Conservation (phyloP, 306 rosid genomes). For the Castanopsis chinensis region DNA sequence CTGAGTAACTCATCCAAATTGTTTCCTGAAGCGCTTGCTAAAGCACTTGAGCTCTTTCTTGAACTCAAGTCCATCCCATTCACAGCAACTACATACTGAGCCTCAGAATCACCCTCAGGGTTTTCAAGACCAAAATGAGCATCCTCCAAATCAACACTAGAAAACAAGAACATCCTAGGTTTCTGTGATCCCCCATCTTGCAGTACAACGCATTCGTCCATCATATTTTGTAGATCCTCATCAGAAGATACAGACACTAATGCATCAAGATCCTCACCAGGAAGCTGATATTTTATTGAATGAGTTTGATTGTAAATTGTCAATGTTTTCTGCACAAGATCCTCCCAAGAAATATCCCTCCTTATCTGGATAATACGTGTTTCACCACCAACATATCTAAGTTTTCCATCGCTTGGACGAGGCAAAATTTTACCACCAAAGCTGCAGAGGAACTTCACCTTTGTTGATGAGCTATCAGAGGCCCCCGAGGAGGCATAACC, state of each 20-base stretch:
- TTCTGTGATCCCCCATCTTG: constrained; percentile 56
- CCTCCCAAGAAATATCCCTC: constrained; percentile 63
- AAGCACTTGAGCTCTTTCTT: constrained; percentile 54
- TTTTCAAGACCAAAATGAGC: constrained; percentile 54
- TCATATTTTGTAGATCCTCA: constrained; percentile 87
- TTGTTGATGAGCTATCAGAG: constrained; percentile 50
- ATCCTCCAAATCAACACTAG: constrained; percentile 68
- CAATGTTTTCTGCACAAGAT: constrained; percentile 62
- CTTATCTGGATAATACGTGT: constrained; percentile 67
- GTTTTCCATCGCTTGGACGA: constrained; percentile 82
- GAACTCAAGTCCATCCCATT: constrained; percentile 72
- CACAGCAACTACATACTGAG: constrained; percentile 76
- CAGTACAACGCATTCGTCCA: constrained; percentile 71
- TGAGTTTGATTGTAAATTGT: constrained; percentile 51
- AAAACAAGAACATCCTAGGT: constrained; percentile 75
- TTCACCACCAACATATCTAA: constrained; percentile 90
- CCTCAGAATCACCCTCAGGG: constrained; percentile 68
- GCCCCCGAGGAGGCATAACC: constrained; percentile 50
- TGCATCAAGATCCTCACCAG: constrained; percentile 95
- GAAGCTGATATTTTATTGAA: constrained; percentile 82
- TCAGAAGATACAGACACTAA: constrained; percentile 82
- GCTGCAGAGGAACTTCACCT: constrained; percentile 79
- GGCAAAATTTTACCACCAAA: constrained; percentile 80
- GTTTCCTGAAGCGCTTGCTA: constrained; percentile 47
- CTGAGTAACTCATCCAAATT: constrained; percentile 59